Evolutionary conservation across 176 grass and related monocot genomes (phyloP), one percentile per base, ranked within the genome.

Genomic region (Calamus simplicifolius): DNA sequence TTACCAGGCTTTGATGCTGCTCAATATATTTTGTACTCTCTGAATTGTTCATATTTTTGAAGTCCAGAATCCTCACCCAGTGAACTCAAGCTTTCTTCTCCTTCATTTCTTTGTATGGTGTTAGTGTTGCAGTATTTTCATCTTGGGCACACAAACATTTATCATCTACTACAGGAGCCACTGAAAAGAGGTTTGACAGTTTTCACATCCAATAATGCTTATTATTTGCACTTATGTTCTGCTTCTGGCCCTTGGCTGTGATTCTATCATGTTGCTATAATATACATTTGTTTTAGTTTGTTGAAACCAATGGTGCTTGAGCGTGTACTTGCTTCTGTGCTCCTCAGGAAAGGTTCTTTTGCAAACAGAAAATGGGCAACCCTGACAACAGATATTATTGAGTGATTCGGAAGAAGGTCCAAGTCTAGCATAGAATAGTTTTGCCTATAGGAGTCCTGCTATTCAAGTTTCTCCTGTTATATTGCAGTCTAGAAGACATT

Each of bases 241-340:
- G n/a, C n/a, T n/a, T n/a, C n/a, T n/a, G n/a, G n/a, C n/a, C n/a
- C n/a, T n/a, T n/a, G n/a, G n/a, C n/a, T n/a, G n/a, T n/a, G n/a
- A n/a, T n/a, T n/a, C n/a, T n/a, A n/a, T n/a, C n/a, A n/a, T n/a
- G n/a, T 35, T 35, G 31, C 5, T n/a, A 35, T 25, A 17, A 3
- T 67, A 21, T 19, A 70, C 3, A 6, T 67, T 49, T 5, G 23
- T 48, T 68, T 35, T 66, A 96, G 92, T 29, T 62, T 85, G 50
- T 54, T 51, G 18, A 96, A 96, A 75, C 80, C 92, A 19, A 90
- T 88, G 86, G 70, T 84, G 2, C 87, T 96, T 48, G 87, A 86
- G 25, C 85, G 86, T 62, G 79, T 96, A 51, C 83, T 83, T 27
- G 87, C 83, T 25, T 90, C 87, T 61, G 58, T 83, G 59, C 69